Base-by-base conservation (phyloP, 139 green algal species). In the Asterochloris erici region DNA sequence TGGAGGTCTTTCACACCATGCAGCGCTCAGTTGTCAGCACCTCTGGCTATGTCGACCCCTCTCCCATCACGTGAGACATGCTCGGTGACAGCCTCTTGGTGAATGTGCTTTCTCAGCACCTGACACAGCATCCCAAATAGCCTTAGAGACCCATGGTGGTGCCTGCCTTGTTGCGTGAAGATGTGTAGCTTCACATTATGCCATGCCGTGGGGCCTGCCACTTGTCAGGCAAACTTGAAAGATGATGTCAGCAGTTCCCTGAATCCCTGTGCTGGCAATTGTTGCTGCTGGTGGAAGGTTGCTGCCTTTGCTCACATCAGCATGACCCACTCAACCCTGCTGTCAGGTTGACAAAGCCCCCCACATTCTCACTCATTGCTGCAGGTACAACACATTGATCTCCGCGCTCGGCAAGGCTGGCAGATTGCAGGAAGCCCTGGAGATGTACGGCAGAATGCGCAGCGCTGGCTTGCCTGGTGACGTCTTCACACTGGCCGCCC, bases 1-100 rank as follows among this genome's bases (percentile, higher is more conserved):
- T 92, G 29, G 83, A 86, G 73, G 83, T 80, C 14, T 84, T 84
- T 63, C 47, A 13, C 38, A 77, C 27, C 47, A 86, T 86, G 83
- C 60, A 84, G 79, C 74, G 74, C 16, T 76, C 78, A 63, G 76
- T 76, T 23, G 21, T 21, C 17, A 27, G 47, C 14, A 78, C 73
- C 17, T 23, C n/a, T 63, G 63, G 63, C 13, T 73, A 73, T 28
- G 29, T 28, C 27, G 19, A 63, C 63, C 62, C 78, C 10, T 74
- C 63, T 17, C 63, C 69, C 17, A 23, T 63, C 63, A 73, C 78
- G n/a, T 73, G 66, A 73, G 19, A 24, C 19, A 23, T 73, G 9
- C 9, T 10, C 23, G 6, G 66, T 73, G 66, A 73, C 21, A 10
- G 19, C 66, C 27, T 77, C 71, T 26, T 10, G 17, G n/a, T 77